These are phyloP conservation scores for Xylaria venustula DNA, from an alignment of 495 filamentous ascomycete genomes.

Conservation along the genomic window DNA sequence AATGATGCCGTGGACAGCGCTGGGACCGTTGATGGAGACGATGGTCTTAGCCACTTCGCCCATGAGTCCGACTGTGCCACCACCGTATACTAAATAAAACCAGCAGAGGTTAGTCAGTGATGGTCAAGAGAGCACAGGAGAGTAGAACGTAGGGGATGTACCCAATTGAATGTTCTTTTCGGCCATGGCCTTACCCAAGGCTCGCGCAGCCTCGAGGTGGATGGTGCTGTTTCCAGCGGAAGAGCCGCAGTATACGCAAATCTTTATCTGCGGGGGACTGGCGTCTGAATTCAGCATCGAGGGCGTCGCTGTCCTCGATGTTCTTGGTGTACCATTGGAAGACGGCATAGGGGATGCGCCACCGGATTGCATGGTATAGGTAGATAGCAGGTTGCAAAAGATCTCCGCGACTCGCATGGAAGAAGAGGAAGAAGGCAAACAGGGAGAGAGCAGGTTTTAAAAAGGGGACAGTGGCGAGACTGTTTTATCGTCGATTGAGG, in stretches of 20 bases:
- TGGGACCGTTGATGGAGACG: slow-evolving; percentile 77
- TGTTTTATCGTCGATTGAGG: slow-evolving; percentile 1
- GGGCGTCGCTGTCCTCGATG: slow-evolving; percentile 25
- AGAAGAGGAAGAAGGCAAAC: background rate
- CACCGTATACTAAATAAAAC: slow-evolving; percentile 70
- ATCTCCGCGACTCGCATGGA: background rate
- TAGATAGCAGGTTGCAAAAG: background rate
- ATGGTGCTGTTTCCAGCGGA: slow-evolving; percentile 65
- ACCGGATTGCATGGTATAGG: slow-evolving; percentile 40
- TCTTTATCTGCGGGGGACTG: slow-evolving; percentile 47
- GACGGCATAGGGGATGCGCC: slow-evolving; percentile 34
- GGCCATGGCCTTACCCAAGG: slow-evolving; percentile 74
- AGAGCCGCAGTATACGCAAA: slow-evolving; percentile 82
- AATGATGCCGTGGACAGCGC: slow-evolving; percentile 89
- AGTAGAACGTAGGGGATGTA: slow-evolving; percentile 12
- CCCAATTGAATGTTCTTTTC: slow-evolving; percentile 68
- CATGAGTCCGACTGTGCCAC: slow-evolving; percentile 93
- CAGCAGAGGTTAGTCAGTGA: slow-evolving; percentile 5
- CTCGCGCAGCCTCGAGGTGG: slow-evolving; percentile 71
- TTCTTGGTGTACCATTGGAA: slow-evolving; percentile 19
- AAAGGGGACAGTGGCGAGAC: background rate
- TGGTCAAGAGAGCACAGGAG: background rate
- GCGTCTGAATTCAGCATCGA: slow-evolving; percentile 26
- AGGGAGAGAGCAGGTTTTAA: no score
- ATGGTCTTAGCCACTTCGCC: slow-evolving; percentile 85